Base-by-base conservation (phyloP, 345 rosid species). In the Lepidium africanum region DNA sequence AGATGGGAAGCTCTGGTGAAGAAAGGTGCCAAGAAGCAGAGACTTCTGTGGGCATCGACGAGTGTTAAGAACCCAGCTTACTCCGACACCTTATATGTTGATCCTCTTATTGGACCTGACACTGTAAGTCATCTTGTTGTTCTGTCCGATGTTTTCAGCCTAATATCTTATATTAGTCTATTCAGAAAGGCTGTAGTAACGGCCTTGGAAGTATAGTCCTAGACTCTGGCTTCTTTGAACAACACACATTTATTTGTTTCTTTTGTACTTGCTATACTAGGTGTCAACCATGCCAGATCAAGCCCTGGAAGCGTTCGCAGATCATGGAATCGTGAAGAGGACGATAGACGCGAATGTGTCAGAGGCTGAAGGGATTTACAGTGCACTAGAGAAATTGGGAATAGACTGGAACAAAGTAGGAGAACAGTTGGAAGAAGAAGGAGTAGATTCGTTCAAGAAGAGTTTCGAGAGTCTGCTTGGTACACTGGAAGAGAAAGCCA, bases 201-300 rank as follows among this genome's bases (percentile, higher is more conserved):
- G 8, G 7, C 35, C 12, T 9, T n/a, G 15, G 49, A 32, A 25
- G 5, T 50, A 51, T 21, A 11, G 27, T 27, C 14, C 42, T 15
- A 40, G 32, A 14, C 41, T 16, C 7, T 62, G 68, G 30, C 25
- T 51, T 39, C 43, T 76, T 35, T 50, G 19, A 7, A 10, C 64
- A 23, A 60, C 33, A 30, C 32, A n/a, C 3, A n/a, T 25, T 25
- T 39, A 30, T 30, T 32, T 38, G 37, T 16, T 32, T 48, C 25
- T 46, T 33, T 30, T 30, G 33, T 56, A 30, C 13, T 33, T 38
- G 64, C 2, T 17, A 2, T 35, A 73, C 15, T 77, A 94, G 99
- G 97, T 94, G 33, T 91, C 97, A 48, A 91, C 99, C 37, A 94
- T 94, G 99, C 99, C 99, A 0, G 99, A 94, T 81, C 99, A 94